Evolutionary conservation across 192 early-diverging fungal genomes (phyloP), one percentile per base, ranked within the genome.

Genomic region (Lunasporangiospora selenospora): DNA sequence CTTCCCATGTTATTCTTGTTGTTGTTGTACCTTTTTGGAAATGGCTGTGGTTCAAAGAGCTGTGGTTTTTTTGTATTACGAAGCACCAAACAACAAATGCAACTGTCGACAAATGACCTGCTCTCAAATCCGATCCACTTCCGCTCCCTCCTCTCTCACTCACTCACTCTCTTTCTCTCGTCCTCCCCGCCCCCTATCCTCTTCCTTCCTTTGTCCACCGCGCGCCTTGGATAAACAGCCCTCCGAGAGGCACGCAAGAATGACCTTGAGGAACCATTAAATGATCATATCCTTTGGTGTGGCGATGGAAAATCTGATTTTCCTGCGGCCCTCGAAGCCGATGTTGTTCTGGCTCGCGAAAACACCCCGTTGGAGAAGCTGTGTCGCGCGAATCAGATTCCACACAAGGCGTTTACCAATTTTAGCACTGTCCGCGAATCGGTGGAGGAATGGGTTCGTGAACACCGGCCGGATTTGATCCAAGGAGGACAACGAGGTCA

Each of bases 221-320:
- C 32, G 10, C 26, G 33, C 36, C 38, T 0, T 38, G 21, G 6
- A 24, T 6, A 24, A 34, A 24, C 39, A 53, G 52, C 55, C 6
- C 30, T 58, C 18, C 58, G 67, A 29, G 67, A 71, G n/a, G 67
- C 67, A 13, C 18, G 53, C 4, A 34, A 27, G 12, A 62, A 71
- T 2, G 59, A 71, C 13, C 59, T 62, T 26, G 2, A 30, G 31
- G 38, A 51, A 15, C 58, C 67, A 33, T 31, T 6, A 6, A 30
- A 41, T 4, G 67, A 71, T 26, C 38, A 62, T 1, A 71, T 71
- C 11, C 40, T 71, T 0, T 71, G 59, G 58, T 71, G 67, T 36
- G 67, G 67, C 29, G 67, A 71, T 37, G 67, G 58, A 2, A 71
- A 45, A 19, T 61, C 67, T 11, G 67, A 71, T 21, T 71, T 71